A percentile compares a stretch with the other conserved stretches of the same genome.
Conservation (phyloP, 2,329 filamentous ascomycete genomes). For the Leptographium galeiforme region DNA sequence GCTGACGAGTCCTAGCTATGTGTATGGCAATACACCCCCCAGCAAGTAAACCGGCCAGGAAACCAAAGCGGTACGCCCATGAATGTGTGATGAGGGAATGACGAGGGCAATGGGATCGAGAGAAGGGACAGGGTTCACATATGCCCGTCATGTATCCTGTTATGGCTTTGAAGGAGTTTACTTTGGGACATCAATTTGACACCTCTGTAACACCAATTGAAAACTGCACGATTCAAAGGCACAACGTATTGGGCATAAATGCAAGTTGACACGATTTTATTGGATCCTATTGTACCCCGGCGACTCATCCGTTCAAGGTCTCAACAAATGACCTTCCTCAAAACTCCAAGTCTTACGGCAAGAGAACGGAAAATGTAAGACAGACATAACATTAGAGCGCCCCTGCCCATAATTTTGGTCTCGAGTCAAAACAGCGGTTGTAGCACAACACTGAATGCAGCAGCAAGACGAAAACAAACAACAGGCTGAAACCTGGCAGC, state of each 20-base stretch:
- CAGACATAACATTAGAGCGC: background rate
- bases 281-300: too few relatives aligned
- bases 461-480: background rate
- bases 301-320: background rate
- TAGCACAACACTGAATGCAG: background rate
- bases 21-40: background rate
- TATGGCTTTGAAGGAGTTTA: too few relatives aligned
- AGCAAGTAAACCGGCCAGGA: background rate
- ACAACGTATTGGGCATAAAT: too few relatives aligned
- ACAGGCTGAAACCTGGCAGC: background rate
- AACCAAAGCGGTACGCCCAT: background rate
- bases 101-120: background rate
- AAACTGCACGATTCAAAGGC: too few relatives aligned
- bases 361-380: background rate
- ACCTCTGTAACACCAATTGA: too few relatives aligned
- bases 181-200: too few relatives aligned
- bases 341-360: background rate
- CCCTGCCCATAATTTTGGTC: background rate
- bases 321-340: background rate
- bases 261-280: too few relatives aligned
- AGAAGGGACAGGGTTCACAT: too few relatives aligned
- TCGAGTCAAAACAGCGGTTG: background rate
- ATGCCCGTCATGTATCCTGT: too few relatives aligned
- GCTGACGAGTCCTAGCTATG: background rate
- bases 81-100: background rate